A percentile compares a stretch with the other conserved stretches of the same genome.
phyloP scores from a whole-genome alignment of 805 yeast species.

The Debaryomyces castellii region DNA sequence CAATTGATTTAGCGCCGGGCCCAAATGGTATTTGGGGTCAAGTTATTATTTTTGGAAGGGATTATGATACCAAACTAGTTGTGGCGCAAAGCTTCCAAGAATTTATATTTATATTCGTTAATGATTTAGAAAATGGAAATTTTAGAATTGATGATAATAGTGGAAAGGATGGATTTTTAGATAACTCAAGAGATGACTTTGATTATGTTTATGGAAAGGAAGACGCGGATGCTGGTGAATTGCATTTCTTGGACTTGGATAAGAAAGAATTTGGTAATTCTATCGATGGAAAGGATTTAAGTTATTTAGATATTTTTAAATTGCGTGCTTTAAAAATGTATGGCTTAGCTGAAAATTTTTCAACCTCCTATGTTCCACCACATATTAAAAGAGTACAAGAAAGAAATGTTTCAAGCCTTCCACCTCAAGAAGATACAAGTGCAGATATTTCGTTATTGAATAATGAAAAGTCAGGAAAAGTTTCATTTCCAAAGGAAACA shows the following conservation, averaged over 20 bases:
- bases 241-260: slow-evolving; percentile 35
- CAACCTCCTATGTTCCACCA: slow-evolving; percentile 36
- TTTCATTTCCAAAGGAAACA: slow-evolving; percentile 42
- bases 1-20: slow-evolving; percentile 42
- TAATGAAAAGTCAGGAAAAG: slow-evolving; percentile 21
- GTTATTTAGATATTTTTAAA: slow-evolving; percentile 43
- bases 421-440: not conserved
- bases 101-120: slow-evolving; percentile 35
- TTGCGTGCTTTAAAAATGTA: slow-evolving; percentile 39
- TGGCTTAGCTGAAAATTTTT: slow-evolving; percentile 37
- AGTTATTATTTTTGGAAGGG: slow-evolving; percentile 44
- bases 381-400: not conserved
- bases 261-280: slow-evolving; percentile 35
- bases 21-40: slow-evolving; percentile 42
- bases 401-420: not conserved
- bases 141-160: slow-evolving; percentile 37
- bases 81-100: slow-evolving; percentile 39
- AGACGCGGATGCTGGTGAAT: slow-evolving; percentile 46
- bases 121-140: slow-evolving; percentile 43
- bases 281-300: slow-evolving; percentile 26
- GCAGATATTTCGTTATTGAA: not conserved
- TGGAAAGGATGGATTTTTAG: slow-evolving; percentile 38
- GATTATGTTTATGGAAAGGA: slow-evolving; percentile 45
- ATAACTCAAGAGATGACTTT: slow-evolving; percentile 34
- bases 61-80: slow-evolving; percentile 43